These are phyloP conservation scores for Drosera capensis DNA, from an alignment of 148 eudicot genomes.

Conservation along the genomic window DNA sequence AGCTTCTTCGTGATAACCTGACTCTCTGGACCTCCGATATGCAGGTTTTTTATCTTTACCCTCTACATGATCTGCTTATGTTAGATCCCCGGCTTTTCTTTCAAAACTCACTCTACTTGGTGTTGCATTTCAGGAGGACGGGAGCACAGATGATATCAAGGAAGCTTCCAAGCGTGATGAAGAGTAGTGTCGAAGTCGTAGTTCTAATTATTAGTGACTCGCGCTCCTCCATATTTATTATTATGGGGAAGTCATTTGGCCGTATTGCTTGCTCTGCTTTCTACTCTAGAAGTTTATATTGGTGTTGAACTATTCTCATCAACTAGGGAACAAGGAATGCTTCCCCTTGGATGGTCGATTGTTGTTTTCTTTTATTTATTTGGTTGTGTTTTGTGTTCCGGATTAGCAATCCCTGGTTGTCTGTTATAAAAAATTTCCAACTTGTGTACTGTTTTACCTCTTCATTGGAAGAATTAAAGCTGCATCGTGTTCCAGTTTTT, in stretches of 20 bases:
- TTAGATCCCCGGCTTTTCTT: not conserved
- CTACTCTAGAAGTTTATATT: not conserved
- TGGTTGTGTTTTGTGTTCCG: too few species aligned
- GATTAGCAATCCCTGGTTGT: too few species aligned
- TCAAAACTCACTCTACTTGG: not conserved
- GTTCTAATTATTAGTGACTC: not conserved
- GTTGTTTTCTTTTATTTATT: too few species aligned
- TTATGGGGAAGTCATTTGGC: not conserved
- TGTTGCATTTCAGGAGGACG: slow-evolving; percentile 1
- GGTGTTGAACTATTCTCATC: not conserved
- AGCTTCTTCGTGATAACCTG: slow-evolving; percentile 4
- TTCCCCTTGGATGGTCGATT: too few species aligned
- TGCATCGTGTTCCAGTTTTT: too few species aligned
- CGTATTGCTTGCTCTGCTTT: not conserved
- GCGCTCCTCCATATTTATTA: not conserved
- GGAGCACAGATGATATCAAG: not conserved
- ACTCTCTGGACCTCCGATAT: slow-evolving; percentile 18
- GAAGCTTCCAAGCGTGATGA: not conserved
- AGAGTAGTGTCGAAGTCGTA: not conserved
- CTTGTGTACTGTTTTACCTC: too few species aligned
- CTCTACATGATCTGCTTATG: not conserved
- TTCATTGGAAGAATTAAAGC: too few species aligned
- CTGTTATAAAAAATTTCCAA: too few species aligned
- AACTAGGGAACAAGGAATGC: too few species aligned
- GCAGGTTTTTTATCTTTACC: not conserved